A percentile compares a stretch with the other conserved stretches of the same genome.
These are phyloP conservation scores for Haematococcus sp. DNA, from an alignment of 139 green algal species.

Conservation along the genomic window DNA sequence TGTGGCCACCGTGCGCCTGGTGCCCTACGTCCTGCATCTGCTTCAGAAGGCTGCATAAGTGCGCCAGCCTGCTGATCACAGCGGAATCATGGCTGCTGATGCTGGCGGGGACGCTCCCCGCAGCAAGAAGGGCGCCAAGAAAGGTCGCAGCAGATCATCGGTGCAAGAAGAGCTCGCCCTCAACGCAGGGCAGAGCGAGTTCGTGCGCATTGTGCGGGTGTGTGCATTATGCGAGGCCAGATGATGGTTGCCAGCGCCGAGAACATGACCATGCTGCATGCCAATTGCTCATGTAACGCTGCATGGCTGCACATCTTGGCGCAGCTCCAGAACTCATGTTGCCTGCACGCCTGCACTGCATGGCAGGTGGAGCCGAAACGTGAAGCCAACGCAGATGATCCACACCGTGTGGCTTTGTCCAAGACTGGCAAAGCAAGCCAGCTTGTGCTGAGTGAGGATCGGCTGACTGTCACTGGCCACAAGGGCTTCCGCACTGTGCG, in stretches of 20 bases:
- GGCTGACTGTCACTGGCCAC: constrained; percentile 51
- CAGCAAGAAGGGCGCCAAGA: constrained; percentile 30
- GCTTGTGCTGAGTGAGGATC: constrained; percentile 53
- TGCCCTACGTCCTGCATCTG: constrained; percentile 64
- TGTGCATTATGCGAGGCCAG: not conserved
- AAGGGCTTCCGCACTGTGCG: constrained; percentile 75
- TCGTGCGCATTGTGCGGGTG: constrained; percentile 21
- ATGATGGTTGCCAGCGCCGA: not conserved
- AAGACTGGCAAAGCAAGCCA: constrained; percentile 55
- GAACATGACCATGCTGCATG: not conserved
- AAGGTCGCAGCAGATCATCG: not conserved
- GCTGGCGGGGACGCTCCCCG: not conserved
- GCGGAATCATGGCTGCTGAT: not conserved
- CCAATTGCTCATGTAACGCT: too few relatives aligned
- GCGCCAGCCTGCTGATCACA: not conserved
- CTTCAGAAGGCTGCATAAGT: constrained; percentile 19
- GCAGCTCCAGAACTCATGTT: too few relatives aligned
- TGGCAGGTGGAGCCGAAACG: not conserved
- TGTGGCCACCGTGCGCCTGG: constrained; percentile 33
- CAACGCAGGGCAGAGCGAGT: constrained; percentile 16
- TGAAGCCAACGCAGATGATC: constrained; percentile 21
- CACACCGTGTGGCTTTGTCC: constrained; percentile 41
- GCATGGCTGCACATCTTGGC: too few relatives aligned
- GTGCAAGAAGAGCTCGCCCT: constrained; percentile 28
- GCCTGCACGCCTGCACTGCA: not conserved